These are phyloP conservation scores for Auxenochlorella pyrenoidosa DNA, from an alignment of 139 green algal genomes.

Conservation along the genomic window DNA sequence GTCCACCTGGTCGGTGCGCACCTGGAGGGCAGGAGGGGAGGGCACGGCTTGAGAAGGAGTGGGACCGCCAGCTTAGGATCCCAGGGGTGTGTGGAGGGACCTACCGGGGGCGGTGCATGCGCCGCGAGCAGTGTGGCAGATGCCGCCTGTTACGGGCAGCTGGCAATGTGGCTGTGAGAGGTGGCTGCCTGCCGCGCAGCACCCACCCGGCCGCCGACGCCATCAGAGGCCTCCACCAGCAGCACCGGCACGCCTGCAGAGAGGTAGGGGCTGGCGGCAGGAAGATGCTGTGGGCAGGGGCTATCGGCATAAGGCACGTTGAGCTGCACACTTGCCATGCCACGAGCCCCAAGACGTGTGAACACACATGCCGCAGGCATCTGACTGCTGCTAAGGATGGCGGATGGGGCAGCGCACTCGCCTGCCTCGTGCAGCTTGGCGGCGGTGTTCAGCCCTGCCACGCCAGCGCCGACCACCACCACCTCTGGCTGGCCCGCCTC, in stretches of 20 bases:
- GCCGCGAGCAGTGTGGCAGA: too few relatives aligned
- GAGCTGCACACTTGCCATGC: too few relatives aligned
- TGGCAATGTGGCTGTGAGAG: too few relatives aligned
- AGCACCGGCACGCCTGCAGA: slow-evolving; percentile 53
- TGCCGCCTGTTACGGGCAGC: too few relatives aligned
- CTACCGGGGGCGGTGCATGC: too few relatives aligned
- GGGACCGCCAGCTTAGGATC: too few relatives aligned
- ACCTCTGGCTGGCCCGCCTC: neutral
- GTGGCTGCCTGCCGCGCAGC: too few relatives aligned
- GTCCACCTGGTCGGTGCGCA: slow-evolving; percentile 89
- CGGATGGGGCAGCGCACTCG: neutral
- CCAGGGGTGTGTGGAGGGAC: too few relatives aligned
- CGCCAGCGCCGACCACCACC: slow-evolving; percentile 23
- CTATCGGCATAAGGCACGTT: too few relatives aligned
- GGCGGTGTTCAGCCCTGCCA: slow-evolving; percentile 17
- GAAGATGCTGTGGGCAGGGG: too few relatives aligned
- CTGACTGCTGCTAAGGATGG: neutral
- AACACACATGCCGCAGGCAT: neutral
- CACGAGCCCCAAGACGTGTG: neutral
- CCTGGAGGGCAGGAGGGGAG: slow-evolving; percentile 4
- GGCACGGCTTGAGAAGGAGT: too few relatives aligned
- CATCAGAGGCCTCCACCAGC: slow-evolving; percentile 90
- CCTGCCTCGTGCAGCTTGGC: slow-evolving; percentile 24
- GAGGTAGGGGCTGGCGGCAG: too few relatives aligned
- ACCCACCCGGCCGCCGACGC: slow-evolving; percentile 86